phyloP scores from a whole-genome alignment of 192 early-diverging fungal species.

The Geosiphon pyriformis region DNA sequence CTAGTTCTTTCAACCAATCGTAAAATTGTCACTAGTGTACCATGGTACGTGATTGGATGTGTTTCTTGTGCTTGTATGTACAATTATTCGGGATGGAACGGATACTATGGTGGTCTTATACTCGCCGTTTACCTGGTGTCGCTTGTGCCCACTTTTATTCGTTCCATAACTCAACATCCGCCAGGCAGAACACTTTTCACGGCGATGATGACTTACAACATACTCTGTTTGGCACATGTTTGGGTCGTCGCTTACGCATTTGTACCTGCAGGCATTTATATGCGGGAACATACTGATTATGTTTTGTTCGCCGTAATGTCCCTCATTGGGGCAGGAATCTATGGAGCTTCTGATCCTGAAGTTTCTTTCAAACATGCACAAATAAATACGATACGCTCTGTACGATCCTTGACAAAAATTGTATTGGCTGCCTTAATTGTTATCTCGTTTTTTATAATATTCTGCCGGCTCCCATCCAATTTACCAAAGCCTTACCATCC shows the following conservation, averaged over 20 bases:
- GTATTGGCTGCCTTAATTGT: slow-evolving; percentile 35
- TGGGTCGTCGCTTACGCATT: slow-evolving; percentile 83
- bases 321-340: slow-evolving; percentile 51
- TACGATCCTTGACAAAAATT: slow-evolving; percentile 38
- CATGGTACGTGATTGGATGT: slow-evolving; percentile 58
- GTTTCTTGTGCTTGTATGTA: slow-evolving; percentile 53
- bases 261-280: slow-evolving; percentile 68
- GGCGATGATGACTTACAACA: slow-evolving; percentile 60
- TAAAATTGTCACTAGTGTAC: slow-evolving; percentile 37
- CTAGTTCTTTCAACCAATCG: slow-evolving; percentile 43
- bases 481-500: slow-evolving; percentile 55
- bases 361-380: slow-evolving; percentile 9
- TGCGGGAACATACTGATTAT: slow-evolving; percentile 71
- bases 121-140: slow-evolving; percentile 56
- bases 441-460: slow-evolving; percentile 32
- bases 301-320: slow-evolving; percentile 58
- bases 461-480: slow-evolving; percentile 44
- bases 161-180: slow-evolving; percentile 45
- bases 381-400: slow-evolving; percentile 19
- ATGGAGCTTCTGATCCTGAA: slow-evolving; percentile 27
- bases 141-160: slow-evolving; percentile 55
- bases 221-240: slow-evolving; percentile 66
- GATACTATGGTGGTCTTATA: slow-evolving; percentile 59
- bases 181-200: slow-evolving; percentile 62
- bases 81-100: slow-evolving; percentile 51